Evolutionary conservation across 2,329 filamentous ascomycete genomes (phyloP), one percentile per base, ranked within the genome.

Genomic region (Cladosporium velox): DNA sequence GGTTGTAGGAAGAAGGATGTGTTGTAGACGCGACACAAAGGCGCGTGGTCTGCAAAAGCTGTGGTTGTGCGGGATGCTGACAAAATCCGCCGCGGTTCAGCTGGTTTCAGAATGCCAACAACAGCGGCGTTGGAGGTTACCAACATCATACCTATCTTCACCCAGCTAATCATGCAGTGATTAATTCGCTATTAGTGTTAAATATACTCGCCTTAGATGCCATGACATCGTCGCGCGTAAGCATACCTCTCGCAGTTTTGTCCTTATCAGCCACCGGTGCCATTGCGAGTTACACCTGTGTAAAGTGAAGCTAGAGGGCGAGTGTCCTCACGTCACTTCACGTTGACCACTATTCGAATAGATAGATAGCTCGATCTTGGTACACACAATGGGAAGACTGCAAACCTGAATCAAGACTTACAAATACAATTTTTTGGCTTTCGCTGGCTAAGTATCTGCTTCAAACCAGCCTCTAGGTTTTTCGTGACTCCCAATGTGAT

Each of bases 41-140:
- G 51, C 26, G 26, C 51, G 28, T 54, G 12, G 28, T 54, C 28
- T n/a, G 26, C 26, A 10, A 18, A 30, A 30, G 51, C 28, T 54
- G 51, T 54, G 41, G 51, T 30, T 28, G 28, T 54, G 28, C 6
- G 28, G 30, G 28, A 54, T n/a, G 26, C 51, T 54, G 51, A 54
- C 51, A 6, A 34, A 54, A 3, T 5, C 28, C 15, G 51, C 51
- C 18, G 41, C 41, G 21, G 5, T 44, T 44, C 41, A 44, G 41
- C 41, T 44, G 15, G 51, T 54, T 32, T 54, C 51, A 44, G 41
- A 44, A 32, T 54, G 51, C 26, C 51, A 54, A 54, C 51, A 54
- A 54, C 26, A 26, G 24, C 15, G 15, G 26, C 15, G 4, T 30
- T 18, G 3, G 35, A 4, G n/a, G 28, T 54, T 28, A 32, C 28